phyloP scores from a whole-genome alignment of 1,284 basidiomycete genomes.

The Leccinum fallax region DNA sequence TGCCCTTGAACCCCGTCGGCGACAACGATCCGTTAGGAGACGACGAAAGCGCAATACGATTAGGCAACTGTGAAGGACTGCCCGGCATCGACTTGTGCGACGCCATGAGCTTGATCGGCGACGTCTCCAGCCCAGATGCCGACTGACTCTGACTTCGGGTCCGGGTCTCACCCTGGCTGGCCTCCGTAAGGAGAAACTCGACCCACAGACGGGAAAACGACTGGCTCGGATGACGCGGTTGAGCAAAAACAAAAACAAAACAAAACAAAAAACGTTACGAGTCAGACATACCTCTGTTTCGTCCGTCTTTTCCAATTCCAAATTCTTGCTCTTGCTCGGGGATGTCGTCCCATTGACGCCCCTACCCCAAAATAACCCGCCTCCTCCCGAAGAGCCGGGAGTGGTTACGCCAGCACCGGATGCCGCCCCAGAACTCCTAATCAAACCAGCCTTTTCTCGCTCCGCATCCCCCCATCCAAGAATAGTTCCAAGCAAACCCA shows the following conservation, averaged over 20 bases:
- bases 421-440: conserved; percentile 51
- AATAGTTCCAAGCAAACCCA: conserved; percentile 85
- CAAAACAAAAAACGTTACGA: background rate
- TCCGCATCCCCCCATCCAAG: conserved; percentile 90
- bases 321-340: conserved; percentile 44
- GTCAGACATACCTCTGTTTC: conserved; percentile 63
- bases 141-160: conserved; percentile 22
- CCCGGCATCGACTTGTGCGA: conserved; percentile 50
- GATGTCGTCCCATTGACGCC: conserved; percentile 35
- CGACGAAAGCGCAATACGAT: conserved; percentile 19
- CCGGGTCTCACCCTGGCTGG: conserved; percentile 52
- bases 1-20: conserved; percentile 39
- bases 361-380: conserved; percentile 51
- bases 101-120: conserved; percentile 32
- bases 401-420: conserved; percentile 37
- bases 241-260: background rate
- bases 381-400: conserved; percentile 18
- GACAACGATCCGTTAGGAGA: conserved; percentile 26
- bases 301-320: conserved; percentile 72
- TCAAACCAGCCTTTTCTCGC: conserved; percentile 81
- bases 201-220: conserved; percentile 95
- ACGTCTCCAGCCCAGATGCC: conserved; percentile 17
- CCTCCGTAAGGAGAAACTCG: conserved; percentile 92
- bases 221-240: conserved; percentile 44
- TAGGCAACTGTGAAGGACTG: conserved; percentile 46